Evolutionary conservation across 306 rosid genomes (phyloP).

Genomic region (Cotoneaster glaucophyllus): DNA sequence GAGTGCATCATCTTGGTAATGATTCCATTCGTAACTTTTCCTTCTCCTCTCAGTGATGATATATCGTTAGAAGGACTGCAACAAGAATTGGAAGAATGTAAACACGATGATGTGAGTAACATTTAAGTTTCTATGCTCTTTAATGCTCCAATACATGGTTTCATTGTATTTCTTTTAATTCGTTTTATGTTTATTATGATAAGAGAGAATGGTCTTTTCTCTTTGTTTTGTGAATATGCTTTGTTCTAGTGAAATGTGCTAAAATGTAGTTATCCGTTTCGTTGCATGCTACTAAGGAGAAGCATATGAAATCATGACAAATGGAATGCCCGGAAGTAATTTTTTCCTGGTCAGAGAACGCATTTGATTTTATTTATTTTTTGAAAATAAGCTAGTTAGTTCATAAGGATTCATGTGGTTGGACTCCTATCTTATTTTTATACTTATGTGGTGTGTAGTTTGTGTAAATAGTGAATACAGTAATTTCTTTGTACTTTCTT

Average conservation of each 20-base stretch:
- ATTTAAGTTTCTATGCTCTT: not conserved
- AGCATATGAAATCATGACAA: not conserved
- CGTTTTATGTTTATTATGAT: not conserved
- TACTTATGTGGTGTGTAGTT: not conserved
- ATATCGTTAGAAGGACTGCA: slow-evolving; percentile 84
- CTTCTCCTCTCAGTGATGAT: slow-evolving; percentile 46
- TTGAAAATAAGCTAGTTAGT: not conserved
- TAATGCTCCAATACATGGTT: not conserved
- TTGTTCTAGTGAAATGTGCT: not conserved
- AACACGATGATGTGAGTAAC: slow-evolving; percentile 61
- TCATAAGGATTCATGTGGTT: not conserved
- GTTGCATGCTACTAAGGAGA: not conserved
- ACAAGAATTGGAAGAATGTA: slow-evolving; percentile 90
- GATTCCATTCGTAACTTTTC: slow-evolving; percentile 2
- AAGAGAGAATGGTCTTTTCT: not conserved
- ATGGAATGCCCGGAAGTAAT: not conserved
- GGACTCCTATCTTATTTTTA: not conserved
- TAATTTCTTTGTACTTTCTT: not conserved
- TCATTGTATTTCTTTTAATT: not conserved
- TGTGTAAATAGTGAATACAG: not conserved
- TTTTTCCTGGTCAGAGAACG: not conserved
- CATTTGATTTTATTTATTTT: not conserved
- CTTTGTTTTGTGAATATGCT: not conserved
- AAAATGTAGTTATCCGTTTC: not conserved
- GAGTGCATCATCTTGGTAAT: not conserved